Evolutionary conservation across 805 yeast species (phyloP).

Genomic region (Saturnispora gosingensis): DNA sequence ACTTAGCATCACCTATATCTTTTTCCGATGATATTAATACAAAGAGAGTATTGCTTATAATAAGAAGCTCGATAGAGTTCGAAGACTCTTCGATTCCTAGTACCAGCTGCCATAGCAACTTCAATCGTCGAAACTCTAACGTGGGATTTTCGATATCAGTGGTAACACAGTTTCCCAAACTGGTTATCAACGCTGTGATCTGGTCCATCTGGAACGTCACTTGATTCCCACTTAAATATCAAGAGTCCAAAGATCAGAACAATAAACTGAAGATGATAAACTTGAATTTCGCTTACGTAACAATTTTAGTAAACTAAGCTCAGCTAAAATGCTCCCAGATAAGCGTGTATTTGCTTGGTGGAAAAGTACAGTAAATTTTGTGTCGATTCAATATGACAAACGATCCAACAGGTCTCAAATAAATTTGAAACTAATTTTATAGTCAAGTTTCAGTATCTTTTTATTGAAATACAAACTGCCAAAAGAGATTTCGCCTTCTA

Average conservation of each 20-base stretch:
- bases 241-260: no score
- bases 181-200: constrained; percentile 2
- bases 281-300: neutral
- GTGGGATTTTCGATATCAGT: neutral
- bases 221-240: neutral
- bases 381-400: neutral
- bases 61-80: neutral
- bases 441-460: neutral
- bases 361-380: neutral
- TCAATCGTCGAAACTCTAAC: constrained; percentile 1
- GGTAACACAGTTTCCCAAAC: neutral
- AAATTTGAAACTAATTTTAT: neutral
- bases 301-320: neutral
- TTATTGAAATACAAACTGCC: no score
- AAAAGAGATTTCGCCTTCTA: neutral
- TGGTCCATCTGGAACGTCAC: neutral
- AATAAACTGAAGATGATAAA: neutral
- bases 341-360: neutral
- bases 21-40: neutral
- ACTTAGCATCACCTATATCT: neutral
- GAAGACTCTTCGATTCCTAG: constrained; percentile 2
- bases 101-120: constrained; percentile 1
- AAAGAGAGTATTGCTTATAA: neutral
- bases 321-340: neutral
- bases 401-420: neutral